phyloP scores from a whole-genome alignment of 2,329 filamentous ascomycete species.

The Microsporum canis region DNA sequence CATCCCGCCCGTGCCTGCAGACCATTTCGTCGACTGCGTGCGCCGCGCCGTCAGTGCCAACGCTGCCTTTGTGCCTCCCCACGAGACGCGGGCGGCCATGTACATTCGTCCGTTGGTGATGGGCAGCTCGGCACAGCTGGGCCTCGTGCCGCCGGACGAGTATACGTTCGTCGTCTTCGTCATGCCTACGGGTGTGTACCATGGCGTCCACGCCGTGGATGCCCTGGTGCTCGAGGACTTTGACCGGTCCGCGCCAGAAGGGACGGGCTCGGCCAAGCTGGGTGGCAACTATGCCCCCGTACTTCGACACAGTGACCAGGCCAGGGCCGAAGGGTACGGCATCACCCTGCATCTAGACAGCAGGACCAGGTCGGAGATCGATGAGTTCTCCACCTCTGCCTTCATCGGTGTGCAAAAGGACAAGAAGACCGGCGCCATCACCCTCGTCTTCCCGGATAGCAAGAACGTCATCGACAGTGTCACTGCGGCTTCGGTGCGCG shows the following conservation, averaged over 20 bases:
- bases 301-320: constrained; percentile 72
- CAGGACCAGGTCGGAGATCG: constrained; percentile 68
- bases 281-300: constrained; percentile 96
- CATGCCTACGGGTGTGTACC: constrained; percentile 85
- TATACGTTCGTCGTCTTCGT: constrained; percentile 88
- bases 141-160: constrained; percentile 75
- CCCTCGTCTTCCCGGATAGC: constrained; percentile 76
- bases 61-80: constrained; percentile 80
- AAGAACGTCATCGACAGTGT: constrained; percentile 79
- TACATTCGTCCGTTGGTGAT: constrained; percentile 86
- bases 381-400: constrained; percentile 91
- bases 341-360: constrained; percentile 92
- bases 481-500: constrained; percentile 65
- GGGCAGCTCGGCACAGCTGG: constrained; percentile 76
- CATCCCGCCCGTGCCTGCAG: constrained; percentile 66
- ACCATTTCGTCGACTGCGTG: constrained; percentile 64
- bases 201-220: constrained; percentile 77
- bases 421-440: constrained; percentile 45
- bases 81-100: constrained; percentile 79
- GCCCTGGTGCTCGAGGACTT: constrained; percentile 85
- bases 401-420: constrained; percentile 69
- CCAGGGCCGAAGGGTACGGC: constrained; percentile 67
- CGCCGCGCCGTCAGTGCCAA: constrained; percentile 76
- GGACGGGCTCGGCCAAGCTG: constrained; percentile 83
- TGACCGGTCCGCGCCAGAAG: constrained; percentile 82